A percentile compares a stretch with the other conserved stretches of the same genome.
These are phyloP conservation scores for Platanthera guangdongensis DNA, from an alignment of 106 monocot species.

Conservation along the genomic window DNA sequence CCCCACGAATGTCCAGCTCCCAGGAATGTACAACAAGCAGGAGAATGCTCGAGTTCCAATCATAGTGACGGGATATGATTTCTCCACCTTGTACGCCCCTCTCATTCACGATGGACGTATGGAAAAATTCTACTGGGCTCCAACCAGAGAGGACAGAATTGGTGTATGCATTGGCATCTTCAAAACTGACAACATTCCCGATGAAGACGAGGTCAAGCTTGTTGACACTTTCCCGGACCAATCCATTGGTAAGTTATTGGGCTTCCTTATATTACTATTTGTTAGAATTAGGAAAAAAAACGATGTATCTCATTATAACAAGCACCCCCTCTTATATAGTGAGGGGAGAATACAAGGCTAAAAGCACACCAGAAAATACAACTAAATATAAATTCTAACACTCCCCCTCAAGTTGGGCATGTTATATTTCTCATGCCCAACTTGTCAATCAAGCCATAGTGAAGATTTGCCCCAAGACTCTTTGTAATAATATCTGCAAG, in stretches of 20 bases:
- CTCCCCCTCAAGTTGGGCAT: no score
- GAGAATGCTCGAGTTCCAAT: constrained; percentile 87
- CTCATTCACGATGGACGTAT: constrained; percentile 96
- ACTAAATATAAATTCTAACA: no score
- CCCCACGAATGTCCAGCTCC: constrained; percentile 94
- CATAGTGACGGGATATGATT: constrained; percentile 94
- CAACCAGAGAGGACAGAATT: constrained; percentile 44
- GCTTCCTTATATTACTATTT: neutral
- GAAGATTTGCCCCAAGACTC: no score
- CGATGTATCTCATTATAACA: no score
- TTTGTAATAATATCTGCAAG: no score
- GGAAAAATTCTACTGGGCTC: constrained; percentile 99
- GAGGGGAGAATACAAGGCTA: no score
- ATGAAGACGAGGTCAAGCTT: constrained; percentile 58
- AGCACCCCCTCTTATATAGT: no score
- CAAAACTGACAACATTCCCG: constrained; percentile 61
- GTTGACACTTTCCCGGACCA: constrained; percentile 94
- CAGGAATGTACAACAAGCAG: constrained; percentile 99
- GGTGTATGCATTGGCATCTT: constrained; percentile 59
- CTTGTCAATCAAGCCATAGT: no score
- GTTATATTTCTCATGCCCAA: no score
- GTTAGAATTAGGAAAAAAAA: no score
- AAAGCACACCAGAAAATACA: no score
- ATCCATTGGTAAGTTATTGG: constrained; percentile 65
- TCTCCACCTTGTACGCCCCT: constrained; percentile 95